phyloP scores from a whole-genome alignment of 768 basidiomycete species.

The Thelephora aurantiotincta region DNA sequence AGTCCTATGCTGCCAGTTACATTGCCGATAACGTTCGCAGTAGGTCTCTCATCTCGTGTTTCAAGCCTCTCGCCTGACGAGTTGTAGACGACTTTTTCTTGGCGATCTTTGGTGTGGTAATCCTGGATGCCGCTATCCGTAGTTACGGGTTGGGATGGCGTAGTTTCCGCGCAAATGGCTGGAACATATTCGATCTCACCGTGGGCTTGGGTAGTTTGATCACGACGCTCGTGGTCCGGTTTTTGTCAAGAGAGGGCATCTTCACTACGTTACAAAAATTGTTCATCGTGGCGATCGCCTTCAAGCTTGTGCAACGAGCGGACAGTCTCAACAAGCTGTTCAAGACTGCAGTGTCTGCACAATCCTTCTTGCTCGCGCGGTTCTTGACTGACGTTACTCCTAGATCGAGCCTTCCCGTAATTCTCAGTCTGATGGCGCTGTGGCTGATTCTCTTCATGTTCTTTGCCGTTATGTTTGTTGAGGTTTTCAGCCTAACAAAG shows the following conservation, averaged over 20 bases:
- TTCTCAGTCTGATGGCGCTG: slow-evolving; percentile 69
- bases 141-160: slow-evolving; percentile 71
- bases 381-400: not conserved
- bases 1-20: slow-evolving; percentile 45
- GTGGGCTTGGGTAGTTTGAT: slow-evolving; percentile 71
- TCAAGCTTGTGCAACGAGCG: slow-evolving; percentile 87
- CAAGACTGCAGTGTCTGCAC: slow-evolving; percentile 83
- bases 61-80: not conserved
- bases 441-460: slow-evolving; percentile 89
- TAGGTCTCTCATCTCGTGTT: slow-evolving; percentile 18
- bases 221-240: slow-evolving; percentile 63
- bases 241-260: slow-evolving; percentile 33
- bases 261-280: slow-evolving; percentile 70
- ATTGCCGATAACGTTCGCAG: slow-evolving; percentile 44
- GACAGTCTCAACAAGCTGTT: slow-evolving; percentile 87
- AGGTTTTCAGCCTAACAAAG: slow-evolving; percentile 86
- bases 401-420: slow-evolving; percentile 77
- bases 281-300: slow-evolving; percentile 84
- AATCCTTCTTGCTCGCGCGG: not conserved
- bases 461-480: slow-evolving; percentile 78
- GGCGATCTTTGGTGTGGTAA: slow-evolving; percentile 52
- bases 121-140: slow-evolving; percentile 66
- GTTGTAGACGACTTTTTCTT: slow-evolving; percentile 67
- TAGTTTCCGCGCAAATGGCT: slow-evolving; percentile 81
- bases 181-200: slow-evolving; percentile 85